Conservation (phyloP, 208 protist species). For the Leishmania tarentolae region DNA sequence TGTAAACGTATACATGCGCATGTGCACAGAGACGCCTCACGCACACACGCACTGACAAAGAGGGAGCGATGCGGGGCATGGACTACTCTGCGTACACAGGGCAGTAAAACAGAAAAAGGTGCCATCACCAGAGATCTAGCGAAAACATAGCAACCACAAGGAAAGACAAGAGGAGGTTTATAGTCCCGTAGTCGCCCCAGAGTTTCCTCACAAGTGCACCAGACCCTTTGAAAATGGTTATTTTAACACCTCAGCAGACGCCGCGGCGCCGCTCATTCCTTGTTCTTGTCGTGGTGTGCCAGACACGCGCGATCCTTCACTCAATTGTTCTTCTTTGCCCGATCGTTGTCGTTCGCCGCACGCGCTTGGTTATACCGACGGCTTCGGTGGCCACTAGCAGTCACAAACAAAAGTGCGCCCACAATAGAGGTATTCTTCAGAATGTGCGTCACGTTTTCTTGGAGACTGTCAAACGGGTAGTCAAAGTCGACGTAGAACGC, state of each 20-base stretch:
- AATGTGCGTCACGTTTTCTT: conserved; percentile 49
- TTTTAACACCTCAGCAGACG: background rate
- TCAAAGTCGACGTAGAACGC: conserved; percentile 66
- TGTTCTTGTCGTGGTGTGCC: background rate
- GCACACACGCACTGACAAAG: background rate
- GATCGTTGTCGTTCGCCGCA: conserved; percentile 17
- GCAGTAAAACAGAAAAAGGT: background rate
- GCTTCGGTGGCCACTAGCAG: conserved; percentile 58
- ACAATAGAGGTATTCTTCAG: conserved; percentile 65
- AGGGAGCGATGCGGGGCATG: background rate
- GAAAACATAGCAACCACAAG: background rate
- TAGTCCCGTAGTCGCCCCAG: background rate
- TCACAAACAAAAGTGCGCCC: conserved; percentile 76
- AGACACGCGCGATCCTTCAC: background rate
- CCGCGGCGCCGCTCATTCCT: background rate
- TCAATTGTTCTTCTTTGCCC: conserved; percentile 57
- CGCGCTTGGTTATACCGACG: conserved; percentile 34
- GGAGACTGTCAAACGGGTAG: conserved; percentile 29
- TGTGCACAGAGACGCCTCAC: background rate
- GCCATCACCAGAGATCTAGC: background rate
- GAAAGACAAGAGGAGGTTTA: background rate
- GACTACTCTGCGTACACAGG: background rate
- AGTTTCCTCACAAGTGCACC: background rate
- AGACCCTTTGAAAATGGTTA: background rate
- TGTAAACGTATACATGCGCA: background rate